Evolutionary conservation across 495 filamentous ascomycete genomes (phyloP), one percentile per base, ranked within the genome.

Genomic region (Penicillium ochrochloron): DNA sequence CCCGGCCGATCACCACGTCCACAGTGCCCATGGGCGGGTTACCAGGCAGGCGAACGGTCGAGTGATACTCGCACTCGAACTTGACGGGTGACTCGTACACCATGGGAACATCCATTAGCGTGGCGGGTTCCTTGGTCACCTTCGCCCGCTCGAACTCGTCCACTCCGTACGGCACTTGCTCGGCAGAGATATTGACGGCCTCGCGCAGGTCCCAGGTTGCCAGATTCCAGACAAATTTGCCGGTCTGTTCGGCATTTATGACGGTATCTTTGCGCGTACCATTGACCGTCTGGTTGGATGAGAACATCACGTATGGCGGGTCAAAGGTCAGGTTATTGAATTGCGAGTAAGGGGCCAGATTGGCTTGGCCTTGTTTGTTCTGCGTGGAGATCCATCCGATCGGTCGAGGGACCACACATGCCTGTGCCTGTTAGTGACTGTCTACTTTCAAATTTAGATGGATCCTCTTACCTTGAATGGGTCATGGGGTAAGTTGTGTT

Each of bases 301-400:
- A 71, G 72, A 87, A 86, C 80, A 86, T 83, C 48, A 87, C 78
- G 64, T 83, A 84, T 0, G 84, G 84, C 12, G 84, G 86, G 72
- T 86, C 83, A 72, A 84, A 88, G 48, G 83, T 84, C 0, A 87
- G 77, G 67, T 87, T 88, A 66, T 80, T 86, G 76, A 88, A 86
- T 71, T 87, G 85, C 1, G 70, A 78, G 70, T 81, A 88, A 1
- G 86, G 86, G 0, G 83, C 85, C 6, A 87, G 77, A 64, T 87
- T 86, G 62, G 73, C 66, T 55, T 67, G 57, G 42, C 74, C 75
- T 2, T 70, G 48, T 66, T 64, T 61, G 60, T 72, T 76, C 46
- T 68, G 69, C 6, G 79, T 82, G 39, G 68, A 75, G 52, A 81
- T 83, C 78, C 81, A 82, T 44, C 80, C 81, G 54, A 82, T 82